Conservation (phyloP, 2,329 filamentous ascomycete genomes). For the Geoglossum cookeanum region DNA sequence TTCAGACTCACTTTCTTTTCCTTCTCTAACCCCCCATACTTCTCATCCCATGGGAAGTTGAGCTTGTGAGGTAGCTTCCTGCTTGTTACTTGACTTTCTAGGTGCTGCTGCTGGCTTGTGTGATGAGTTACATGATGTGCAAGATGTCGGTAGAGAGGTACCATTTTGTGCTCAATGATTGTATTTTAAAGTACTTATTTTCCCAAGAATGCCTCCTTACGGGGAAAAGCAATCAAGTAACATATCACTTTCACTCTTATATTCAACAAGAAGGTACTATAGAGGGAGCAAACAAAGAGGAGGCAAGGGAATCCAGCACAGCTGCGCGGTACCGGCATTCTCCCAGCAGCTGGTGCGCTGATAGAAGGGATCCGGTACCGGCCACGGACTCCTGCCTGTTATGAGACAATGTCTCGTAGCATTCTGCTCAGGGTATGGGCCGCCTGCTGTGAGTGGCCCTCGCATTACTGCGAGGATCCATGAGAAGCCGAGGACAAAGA, state of each 20-base stretch:
- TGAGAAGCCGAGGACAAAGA: no score
- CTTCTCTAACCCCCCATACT: slow-evolving; percentile 55
- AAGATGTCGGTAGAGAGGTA: slow-evolving; percentile 67
- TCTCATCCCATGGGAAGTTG: slow-evolving; percentile 77
- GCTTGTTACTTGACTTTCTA: slow-evolving; percentile 36
- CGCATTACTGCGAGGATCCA: no score
- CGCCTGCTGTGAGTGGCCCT: no score
- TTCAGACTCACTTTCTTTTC: slow-evolving; percentile 66
- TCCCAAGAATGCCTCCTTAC: no score
- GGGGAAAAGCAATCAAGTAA: no score
- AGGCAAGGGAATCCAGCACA: slow-evolving; percentile 56
- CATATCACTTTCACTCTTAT: no score
- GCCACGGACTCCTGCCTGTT: slow-evolving; percentile 74
- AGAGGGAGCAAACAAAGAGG: slow-evolving; percentile 69
- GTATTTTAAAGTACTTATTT: slow-evolving; percentile 64
- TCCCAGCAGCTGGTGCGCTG: slow-evolving; percentile 67
- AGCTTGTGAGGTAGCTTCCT: slow-evolving; percentile 44
- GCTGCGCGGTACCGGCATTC: slow-evolving; percentile 53
- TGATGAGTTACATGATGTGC: slow-evolving; percentile 48
- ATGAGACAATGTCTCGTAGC: no score
- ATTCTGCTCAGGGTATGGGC: no score
- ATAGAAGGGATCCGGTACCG: slow-evolving; percentile 86
- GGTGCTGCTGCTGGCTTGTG: slow-evolving; percentile 15
- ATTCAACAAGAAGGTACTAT: slow-evolving; percentile 66
- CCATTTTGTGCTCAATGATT: slow-evolving; percentile 71